phyloP scores from a whole-genome alignment of 345 rosid genomes.

The Salix purpurea region DNA sequence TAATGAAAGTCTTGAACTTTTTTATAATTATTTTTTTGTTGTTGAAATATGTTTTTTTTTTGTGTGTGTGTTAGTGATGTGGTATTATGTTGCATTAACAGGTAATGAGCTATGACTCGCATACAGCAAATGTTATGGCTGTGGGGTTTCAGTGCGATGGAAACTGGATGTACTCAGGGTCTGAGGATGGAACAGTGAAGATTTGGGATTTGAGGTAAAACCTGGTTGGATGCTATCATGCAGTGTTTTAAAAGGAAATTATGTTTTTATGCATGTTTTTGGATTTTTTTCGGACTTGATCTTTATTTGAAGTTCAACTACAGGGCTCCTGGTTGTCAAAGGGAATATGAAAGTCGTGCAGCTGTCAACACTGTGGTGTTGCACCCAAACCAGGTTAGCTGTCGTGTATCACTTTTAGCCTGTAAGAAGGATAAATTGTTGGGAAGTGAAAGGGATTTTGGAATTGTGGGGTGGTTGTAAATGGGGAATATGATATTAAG shows the following conservation, averaged over 20 bases:
- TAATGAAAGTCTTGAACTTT: slow-evolving; percentile 15
- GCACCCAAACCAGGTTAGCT: slow-evolving; percentile 88
- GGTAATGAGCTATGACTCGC: slow-evolving; percentile 92
- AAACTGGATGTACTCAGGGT: slow-evolving; percentile 99
- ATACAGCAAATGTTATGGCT: slow-evolving; percentile 92
- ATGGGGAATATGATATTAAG: neutral
- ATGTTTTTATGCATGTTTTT: neutral
- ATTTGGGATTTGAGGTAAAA: slow-evolving; percentile 90
- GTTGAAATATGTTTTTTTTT: neutral
- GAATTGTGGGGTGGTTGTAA: neutral
- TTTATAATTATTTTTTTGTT: neutral
- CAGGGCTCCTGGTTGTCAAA: slow-evolving; percentile 96
- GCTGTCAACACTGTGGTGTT: slow-evolving; percentile 92
- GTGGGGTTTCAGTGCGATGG: slow-evolving; percentile 98
- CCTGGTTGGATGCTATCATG: neutral
- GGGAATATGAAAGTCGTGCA: slow-evolving; percentile 94
- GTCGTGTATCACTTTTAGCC: neutral
- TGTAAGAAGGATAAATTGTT: neutral
- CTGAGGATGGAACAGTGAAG: slow-evolving; percentile 95
- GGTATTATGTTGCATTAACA: slow-evolving; percentile 17
- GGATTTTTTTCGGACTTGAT: neutral
- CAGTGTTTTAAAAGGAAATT: neutral
- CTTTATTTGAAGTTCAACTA: slow-evolving; percentile 25
- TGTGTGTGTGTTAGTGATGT: neutral
- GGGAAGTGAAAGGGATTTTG: neutral